phyloP scores from a whole-genome alignment of 768 basidiomycete genomes.

The Amyloporia xantha region DNA sequence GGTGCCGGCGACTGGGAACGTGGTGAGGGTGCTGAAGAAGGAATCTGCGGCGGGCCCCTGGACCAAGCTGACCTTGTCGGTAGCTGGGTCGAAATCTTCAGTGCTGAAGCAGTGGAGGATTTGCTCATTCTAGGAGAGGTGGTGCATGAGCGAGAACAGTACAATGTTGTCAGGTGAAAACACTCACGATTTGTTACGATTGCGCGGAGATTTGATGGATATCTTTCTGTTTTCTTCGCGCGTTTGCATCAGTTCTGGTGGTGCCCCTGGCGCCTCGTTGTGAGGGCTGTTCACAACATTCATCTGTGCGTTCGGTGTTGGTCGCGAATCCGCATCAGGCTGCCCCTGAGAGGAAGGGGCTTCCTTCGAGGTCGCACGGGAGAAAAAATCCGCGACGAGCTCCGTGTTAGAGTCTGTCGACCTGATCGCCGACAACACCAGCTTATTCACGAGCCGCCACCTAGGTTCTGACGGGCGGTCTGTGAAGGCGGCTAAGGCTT shows the following conservation, averaged over 20 bases:
- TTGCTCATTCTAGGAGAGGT: slow-evolving; percentile 80
- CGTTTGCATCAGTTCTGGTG: too few relatives aligned
- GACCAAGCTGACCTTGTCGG: slow-evolving; percentile 85
- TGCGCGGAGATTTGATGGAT: slow-evolving; percentile 38
- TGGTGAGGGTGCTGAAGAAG: slow-evolving; percentile 49
- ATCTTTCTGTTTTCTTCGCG: slow-evolving; percentile 51
- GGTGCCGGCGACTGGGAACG: slow-evolving; percentile 77
- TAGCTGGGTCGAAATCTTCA: slow-evolving; percentile 70
- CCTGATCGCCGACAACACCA: slow-evolving; percentile 54
- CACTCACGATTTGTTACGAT: slow-evolving; percentile 34
- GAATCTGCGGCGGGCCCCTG: slow-evolving; percentile 73
- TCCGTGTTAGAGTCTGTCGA: slow-evolving; percentile 78
- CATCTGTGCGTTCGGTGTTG: too few relatives aligned
- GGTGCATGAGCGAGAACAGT: slow-evolving; percentile 5
- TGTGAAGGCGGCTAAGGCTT: slow-evolving; percentile 83
- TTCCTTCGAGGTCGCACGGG: slow-evolving; percentile 51
- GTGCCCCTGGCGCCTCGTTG: too few relatives aligned
- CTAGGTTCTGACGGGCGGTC: slow-evolving; percentile 64
- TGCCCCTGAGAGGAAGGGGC: too few relatives aligned
- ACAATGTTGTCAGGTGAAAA: slow-evolving; percentile 11
- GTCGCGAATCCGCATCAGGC: too few relatives aligned
- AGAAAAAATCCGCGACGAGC: slow-evolving; percentile 73
- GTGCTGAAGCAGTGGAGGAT: slow-evolving; percentile 66
- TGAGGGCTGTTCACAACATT: too few relatives aligned
- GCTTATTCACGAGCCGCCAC: slow-evolving; percentile 60